These are phyloP conservation scores for Mesotaenium endlicherianum DNA, from an alignment of 139 green algal genomes.

Conservation along the genomic window DNA sequence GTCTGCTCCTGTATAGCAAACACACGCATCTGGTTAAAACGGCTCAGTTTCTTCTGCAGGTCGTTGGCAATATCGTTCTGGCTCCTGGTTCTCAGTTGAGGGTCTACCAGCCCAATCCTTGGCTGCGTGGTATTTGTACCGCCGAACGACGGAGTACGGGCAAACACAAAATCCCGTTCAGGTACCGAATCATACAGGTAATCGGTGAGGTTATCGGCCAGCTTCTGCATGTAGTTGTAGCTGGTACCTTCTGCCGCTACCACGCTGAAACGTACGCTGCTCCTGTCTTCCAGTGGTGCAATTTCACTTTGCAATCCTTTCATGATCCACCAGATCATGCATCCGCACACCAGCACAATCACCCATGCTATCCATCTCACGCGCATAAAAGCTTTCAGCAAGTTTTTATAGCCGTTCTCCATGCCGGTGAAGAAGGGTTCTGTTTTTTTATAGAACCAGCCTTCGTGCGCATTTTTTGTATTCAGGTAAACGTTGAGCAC, in stretches of 20 bases:
- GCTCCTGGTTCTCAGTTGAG: neutral
- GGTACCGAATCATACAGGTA: neutral
- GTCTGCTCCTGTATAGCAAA: neutral
- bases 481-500: neutral
- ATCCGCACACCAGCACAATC: neutral
- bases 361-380: neutral
- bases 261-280: neutral
- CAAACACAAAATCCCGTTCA: neutral
- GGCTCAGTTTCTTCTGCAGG: neutral
- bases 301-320: neutral
- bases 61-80: neutral
- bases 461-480: neutral
- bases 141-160: neutral
- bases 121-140: neutral
- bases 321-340: neutral
- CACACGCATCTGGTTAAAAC: neutral
- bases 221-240: neutral
- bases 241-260: neutral
- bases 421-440: neutral
- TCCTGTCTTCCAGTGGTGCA: neutral
- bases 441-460: neutral
- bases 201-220: neutral
- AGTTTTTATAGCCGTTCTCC: neutral
- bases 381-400: neutral
- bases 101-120: neutral